phyloP scores from a whole-genome alignment of 2,329 filamentous ascomycete species.

The Calonectria pseudoturangicola region DNA sequence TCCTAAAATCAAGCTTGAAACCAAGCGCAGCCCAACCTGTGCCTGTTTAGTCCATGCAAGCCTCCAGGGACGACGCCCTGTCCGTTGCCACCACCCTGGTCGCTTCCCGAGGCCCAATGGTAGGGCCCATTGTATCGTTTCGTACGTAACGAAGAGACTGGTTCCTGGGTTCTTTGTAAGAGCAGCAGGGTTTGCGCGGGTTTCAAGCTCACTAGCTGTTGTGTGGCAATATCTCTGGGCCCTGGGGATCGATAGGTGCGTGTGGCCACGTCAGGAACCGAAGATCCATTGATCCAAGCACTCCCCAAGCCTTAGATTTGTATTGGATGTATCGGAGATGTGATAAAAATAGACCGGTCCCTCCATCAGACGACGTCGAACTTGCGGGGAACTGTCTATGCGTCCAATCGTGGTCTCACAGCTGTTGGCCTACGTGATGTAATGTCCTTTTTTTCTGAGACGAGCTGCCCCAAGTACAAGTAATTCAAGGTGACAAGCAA shows the following conservation, averaged over 20 bases:
- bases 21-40: slow-evolving; percentile 11
- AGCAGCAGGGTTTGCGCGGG: background rate
- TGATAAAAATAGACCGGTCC: background rate
- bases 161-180: background rate
- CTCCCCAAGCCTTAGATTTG: background rate
- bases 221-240: background rate
- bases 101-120: background rate
- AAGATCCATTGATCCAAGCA: background rate
- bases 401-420: no score
- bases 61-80: background rate
- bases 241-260: background rate
- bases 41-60: slow-evolving; percentile 8
- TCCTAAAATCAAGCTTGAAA: slow-evolving; percentile 20
- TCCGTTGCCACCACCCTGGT: background rate
- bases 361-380: background rate
- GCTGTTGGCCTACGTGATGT: background rate
- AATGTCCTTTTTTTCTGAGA: background rate
- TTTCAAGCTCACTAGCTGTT: background rate
- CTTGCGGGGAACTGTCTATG: background rate
- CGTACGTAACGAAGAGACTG: background rate
- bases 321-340: background rate
- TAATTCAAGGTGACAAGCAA: background rate
- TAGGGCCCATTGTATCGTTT: background rate
- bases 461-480: background rate
- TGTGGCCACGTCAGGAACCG: background rate